Conservation (phyloP, 2,329 filamentous ascomycete genomes). For the Venturiaceae sp. region DNA sequence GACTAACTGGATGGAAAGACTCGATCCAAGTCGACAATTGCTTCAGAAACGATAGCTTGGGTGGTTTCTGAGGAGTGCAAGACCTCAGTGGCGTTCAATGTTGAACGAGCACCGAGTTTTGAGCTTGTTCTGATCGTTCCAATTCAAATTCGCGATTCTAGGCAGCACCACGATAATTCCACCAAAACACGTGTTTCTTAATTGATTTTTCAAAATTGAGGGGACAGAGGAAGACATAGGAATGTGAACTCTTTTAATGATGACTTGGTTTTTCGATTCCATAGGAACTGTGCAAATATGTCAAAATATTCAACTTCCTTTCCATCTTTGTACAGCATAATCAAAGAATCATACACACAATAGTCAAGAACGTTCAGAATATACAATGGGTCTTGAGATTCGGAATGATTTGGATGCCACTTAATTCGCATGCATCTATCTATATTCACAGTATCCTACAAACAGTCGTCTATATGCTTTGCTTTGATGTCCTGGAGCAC, state of each 20-base stretch:
- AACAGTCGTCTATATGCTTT: neutral
- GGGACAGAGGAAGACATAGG: too few species aligned
- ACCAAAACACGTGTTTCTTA: neutral
- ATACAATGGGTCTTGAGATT: too few species aligned
- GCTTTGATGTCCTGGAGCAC: neutral
- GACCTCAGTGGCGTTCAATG: neutral
- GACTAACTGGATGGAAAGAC: neutral
- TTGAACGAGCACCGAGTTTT: neutral
- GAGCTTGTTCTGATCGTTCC: neutral
- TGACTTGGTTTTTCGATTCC: too few species aligned
- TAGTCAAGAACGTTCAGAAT: too few species aligned
- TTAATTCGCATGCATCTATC: too few species aligned
- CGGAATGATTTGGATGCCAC: too few species aligned
- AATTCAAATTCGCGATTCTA: neutral
- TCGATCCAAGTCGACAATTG: neutral
- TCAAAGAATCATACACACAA: too few species aligned
- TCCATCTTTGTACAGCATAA: neutral
- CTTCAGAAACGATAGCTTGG: neutral
- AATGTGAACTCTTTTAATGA: too few species aligned
- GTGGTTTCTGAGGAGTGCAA: neutral
- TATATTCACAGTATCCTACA: neutral
- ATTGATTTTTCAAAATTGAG: too few species aligned
- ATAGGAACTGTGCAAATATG: too few species aligned
- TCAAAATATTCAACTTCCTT: too few species aligned
- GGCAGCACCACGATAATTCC: neutral